Evolutionary conservation across 2,329 filamentous ascomycete genomes (phyloP).

Genomic region (Chrysoporthe austroafricana): DNA sequence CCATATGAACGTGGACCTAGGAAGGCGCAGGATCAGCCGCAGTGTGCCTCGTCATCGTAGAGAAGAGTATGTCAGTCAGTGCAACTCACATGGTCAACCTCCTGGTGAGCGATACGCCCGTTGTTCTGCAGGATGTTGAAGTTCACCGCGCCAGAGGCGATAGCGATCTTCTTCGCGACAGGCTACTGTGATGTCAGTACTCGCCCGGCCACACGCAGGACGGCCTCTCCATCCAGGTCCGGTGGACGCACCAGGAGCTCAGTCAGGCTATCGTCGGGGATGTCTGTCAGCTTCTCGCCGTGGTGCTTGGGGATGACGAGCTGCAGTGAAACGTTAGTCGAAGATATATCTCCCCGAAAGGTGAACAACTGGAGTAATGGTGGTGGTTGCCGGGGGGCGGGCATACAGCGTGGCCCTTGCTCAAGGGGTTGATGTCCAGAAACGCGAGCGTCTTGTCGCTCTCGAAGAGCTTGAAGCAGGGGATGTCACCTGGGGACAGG

Average conservation of each 20-base stretch:
- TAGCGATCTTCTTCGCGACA: constrained; percentile 84
- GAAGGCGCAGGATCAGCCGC: constrained; percentile 4
- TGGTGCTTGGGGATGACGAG: constrained; percentile 97
- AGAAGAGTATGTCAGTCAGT: background rate
- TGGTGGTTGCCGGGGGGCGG: background rate
- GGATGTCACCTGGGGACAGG: constrained; percentile 76
- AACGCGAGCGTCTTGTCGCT: constrained; percentile 93
- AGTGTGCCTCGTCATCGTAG: constrained; percentile 12
- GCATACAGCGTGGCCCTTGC: constrained; percentile 84
- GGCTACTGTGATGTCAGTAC: constrained; percentile 50
- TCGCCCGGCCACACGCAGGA: background rate
- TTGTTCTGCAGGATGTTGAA: constrained; percentile 99
- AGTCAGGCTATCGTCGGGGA: constrained; percentile 82
- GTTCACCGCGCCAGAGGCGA: constrained; percentile 74
- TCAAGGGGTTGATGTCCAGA: constrained; percentile 91
- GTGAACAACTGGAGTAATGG: background rate
- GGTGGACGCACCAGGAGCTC: constrained; percentile 74
- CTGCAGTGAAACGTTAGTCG: constrained; percentile 48
- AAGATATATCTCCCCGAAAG: background rate
- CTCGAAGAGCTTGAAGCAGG: constrained; percentile 94
- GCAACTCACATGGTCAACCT: constrained; percentile 82
- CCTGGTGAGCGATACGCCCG: constrained; percentile 85
- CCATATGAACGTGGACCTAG: constrained; percentile 92
- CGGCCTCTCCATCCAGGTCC: background rate
- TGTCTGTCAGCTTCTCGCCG: constrained; percentile 87